A percentile compares a stretch with the other conserved stretches of the same genome.
Evolutionary conservation across 164 flowering plant species (phyloP).

Genomic region (Annona cherimola): DNA sequence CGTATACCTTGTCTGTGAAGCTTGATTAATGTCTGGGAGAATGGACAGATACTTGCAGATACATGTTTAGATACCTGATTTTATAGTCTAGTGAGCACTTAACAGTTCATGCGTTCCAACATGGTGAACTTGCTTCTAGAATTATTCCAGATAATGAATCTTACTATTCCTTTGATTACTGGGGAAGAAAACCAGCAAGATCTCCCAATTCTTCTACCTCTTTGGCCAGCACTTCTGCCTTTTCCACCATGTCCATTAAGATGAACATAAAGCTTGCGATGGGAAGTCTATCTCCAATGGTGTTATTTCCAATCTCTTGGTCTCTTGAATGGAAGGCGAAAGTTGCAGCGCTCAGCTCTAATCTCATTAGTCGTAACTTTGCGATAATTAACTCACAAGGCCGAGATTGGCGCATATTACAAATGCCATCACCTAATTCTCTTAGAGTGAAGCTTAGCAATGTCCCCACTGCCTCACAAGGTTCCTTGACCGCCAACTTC

Average conservation of each 20-base stretch:
- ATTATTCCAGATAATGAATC: background rate
- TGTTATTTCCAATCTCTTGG: background rate
- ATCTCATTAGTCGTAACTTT: conserved; percentile 2
- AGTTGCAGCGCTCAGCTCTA: background rate
- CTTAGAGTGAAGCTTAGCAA: background rate
- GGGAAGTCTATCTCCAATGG: background rate
- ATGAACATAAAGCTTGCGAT: conserved; percentile 9
- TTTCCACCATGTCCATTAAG: conserved; percentile 43
- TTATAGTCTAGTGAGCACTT: background rate
- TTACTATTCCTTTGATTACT: background rate
- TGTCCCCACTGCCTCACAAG: conserved; percentile 5
- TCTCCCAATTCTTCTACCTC: conserved; percentile 61
- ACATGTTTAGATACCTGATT: background rate
- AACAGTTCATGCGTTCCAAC: background rate
- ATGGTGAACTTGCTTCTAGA: background rate
- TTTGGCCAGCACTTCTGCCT: conserved; percentile 44
- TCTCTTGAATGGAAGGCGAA: background rate
- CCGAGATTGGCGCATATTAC: background rate
- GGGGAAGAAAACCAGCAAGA: conserved; percentile 29
- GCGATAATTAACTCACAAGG: background rate
- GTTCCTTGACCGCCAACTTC: conserved; percentile 2
- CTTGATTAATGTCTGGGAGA: background rate
- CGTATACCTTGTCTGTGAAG: background rate
- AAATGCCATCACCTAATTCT: conserved; percentile 1
- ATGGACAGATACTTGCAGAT: background rate